These are phyloP conservation scores for Rhodosporidiobolus odoratus DNA, from an alignment of 768 basidiomycete genomes.

Conservation along the genomic window DNA sequence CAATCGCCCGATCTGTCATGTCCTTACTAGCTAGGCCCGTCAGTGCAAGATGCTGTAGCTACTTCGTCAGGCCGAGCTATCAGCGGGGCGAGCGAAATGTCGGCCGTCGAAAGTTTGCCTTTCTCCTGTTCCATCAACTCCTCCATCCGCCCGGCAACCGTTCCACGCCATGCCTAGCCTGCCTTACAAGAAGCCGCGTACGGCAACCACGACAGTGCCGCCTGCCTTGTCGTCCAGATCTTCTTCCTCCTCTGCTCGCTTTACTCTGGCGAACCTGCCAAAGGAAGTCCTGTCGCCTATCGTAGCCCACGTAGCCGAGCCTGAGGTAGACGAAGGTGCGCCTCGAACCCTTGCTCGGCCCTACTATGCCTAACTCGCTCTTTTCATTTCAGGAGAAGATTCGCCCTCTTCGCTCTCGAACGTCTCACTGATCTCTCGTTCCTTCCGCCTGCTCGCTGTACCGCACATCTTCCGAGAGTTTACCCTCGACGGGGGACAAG, in stretches of 20 bases:
- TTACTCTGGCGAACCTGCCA: too few relatives aligned
- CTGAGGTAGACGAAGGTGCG: not conserved
- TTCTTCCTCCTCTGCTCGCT: too few relatives aligned
- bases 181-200: not conserved
- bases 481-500: too few relatives aligned
- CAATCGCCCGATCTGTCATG: too few relatives aligned
- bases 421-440: not conserved
- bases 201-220: not conserved
- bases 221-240: not conserved
- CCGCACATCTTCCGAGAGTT: not conserved
- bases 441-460: not conserved
- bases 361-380: not conserved
- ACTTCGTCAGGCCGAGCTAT: too few relatives aligned
- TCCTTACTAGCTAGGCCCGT: too few relatives aligned
- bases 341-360: too few relatives aligned
- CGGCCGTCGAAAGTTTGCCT: too few relatives aligned
- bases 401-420: not conserved
- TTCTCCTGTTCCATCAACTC: not conserved
- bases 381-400: too few relatives aligned
- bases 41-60: too few relatives aligned
- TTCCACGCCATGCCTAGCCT: not conserved
- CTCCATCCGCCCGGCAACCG: too few relatives aligned
- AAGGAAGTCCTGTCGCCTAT: not conserved
- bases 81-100: too few relatives aligned
- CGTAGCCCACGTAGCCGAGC: not conserved